Evolutionary conservation across 768 basidiomycete genomes (phyloP).

Genomic region (Lactifluus echinatus): DNA sequence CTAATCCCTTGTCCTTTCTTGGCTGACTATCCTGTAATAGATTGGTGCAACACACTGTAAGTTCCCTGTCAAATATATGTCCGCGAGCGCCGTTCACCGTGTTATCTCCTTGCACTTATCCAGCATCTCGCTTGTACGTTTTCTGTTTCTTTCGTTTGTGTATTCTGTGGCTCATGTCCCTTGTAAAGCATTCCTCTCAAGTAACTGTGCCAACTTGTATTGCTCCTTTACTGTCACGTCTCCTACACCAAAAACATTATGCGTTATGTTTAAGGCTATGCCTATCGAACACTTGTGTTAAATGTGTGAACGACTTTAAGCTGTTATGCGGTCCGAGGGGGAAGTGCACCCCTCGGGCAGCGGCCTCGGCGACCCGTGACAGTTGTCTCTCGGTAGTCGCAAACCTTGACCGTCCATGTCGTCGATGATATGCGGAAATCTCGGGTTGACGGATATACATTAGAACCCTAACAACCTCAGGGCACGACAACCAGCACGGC

Average conservation of each 20-base stretch:
- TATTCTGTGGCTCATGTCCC: constrained; percentile 14
- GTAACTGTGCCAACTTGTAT: constrained; percentile 41
- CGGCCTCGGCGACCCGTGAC: background rate
- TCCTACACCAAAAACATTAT: constrained; percentile 31
- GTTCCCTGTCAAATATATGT: constrained; percentile 25
- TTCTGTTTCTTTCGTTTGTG: background rate
- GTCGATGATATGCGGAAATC: background rate
- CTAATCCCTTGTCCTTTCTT: background rate
- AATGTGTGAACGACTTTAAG: background rate
- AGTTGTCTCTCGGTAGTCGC: no score
- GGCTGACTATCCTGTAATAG: constrained; percentile 30
- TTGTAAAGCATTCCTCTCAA: constrained; percentile 82
- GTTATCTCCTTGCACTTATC: constrained; percentile 8
- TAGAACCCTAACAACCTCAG: no score
- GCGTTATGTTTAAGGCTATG: constrained; percentile 27
- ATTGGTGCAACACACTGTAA: constrained; percentile 88
- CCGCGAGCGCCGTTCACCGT: constrained; percentile 5
- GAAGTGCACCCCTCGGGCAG: background rate
- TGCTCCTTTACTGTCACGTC: constrained; percentile 25
- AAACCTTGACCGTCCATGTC: no score
- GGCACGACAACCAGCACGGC: no score
- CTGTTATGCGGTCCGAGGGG: background rate
- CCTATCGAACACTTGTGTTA: background rate
- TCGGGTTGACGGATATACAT: no score
- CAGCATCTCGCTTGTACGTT: constrained; percentile 70